Percentiles rank a stretch among this genome's conserved stretches.
Evolutionary conservation across 345 rosid genomes (phyloP).

Genomic region (Populus simonii): DNA sequence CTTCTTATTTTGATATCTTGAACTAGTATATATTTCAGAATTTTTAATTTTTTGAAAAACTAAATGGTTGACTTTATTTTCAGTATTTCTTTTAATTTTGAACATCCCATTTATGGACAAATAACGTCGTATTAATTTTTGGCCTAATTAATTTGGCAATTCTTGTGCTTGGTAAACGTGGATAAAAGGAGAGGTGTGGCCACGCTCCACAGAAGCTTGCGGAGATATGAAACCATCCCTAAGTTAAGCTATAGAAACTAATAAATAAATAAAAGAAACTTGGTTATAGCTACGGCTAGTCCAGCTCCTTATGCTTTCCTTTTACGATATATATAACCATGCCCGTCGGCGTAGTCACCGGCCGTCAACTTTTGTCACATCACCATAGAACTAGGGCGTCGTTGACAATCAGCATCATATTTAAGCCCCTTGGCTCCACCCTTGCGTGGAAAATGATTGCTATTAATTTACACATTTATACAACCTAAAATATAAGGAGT

Average conservation of each 20-base stretch:
- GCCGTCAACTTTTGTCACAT: slow-evolving; percentile 68
- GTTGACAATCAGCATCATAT: slow-evolving; percentile 34
- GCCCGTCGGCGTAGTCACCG: slow-evolving; percentile 90
- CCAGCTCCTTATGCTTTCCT: slow-evolving; percentile 41
- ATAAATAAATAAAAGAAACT: not conserved
- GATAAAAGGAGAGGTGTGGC: not conserved
- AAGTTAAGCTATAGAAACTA: not conserved
- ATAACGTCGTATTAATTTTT: too few relatives aligned
- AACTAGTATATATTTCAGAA: too few relatives aligned
- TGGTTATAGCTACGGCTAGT: not conserved
- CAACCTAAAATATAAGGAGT: not conserved
- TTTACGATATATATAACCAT: slow-evolving; percentile 73
- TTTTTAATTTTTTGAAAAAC: too few relatives aligned
- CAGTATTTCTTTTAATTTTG: too few relatives aligned
- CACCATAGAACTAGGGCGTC: slow-evolving; percentile 4
- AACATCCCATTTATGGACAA: too few relatives aligned
- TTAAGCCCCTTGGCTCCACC: slow-evolving; percentile 13
- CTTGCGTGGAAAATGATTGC: slow-evolving; percentile 17
- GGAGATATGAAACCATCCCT: not conserved
- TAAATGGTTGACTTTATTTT: too few relatives aligned
- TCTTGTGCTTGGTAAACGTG: not conserved
- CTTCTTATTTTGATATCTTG: accelerated
- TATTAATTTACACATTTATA: not conserved
- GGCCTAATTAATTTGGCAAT: not conserved
- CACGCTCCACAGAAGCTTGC: slow-evolving; percentile 28